These are phyloP conservation scores for Inga laurina DNA, from an alignment of 306 rosid genomes.

Conservation along the genomic window DNA sequence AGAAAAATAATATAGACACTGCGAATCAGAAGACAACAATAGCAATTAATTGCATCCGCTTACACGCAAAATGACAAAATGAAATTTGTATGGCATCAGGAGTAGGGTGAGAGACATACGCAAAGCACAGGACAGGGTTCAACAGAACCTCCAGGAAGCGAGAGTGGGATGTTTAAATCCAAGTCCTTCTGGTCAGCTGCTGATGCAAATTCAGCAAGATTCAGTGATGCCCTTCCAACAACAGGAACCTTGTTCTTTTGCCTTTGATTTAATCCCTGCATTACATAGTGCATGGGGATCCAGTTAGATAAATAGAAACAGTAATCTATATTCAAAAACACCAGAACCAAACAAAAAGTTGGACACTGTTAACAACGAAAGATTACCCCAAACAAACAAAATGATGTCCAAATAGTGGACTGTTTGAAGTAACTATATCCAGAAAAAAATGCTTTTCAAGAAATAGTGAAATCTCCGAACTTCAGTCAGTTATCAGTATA, in stretches of 20 bases:
- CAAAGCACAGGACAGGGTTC: slow-evolving; percentile 66
- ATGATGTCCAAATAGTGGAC: not conserved
- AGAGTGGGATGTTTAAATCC: slow-evolving; percentile 70
- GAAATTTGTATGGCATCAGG: not conserved
- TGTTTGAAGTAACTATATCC: not conserved
- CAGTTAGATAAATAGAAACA: not conserved
- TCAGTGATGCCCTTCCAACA: slow-evolving; percentile 78
- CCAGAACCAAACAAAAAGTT: not conserved
- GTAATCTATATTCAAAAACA: not conserved
- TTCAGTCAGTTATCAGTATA: not conserved
- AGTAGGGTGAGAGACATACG: slow-evolving; percentile 46
- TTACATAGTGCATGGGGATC: slow-evolving; percentile 15
- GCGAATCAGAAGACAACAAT: not conserved
- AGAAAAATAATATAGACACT: not conserved
- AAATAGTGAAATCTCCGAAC: not conserved
- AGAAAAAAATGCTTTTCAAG: not conserved
- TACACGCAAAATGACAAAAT: not conserved
- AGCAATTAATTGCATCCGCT: not conserved
- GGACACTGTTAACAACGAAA: not conserved
- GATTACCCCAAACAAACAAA: not conserved
- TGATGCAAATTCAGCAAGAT: slow-evolving; percentile 83
- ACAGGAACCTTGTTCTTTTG: slow-evolving; percentile 69
- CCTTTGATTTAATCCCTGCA: slow-evolving; percentile 82
- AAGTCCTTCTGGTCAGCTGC: slow-evolving; percentile 72
- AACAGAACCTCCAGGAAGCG: slow-evolving; percentile 44